These are phyloP conservation scores for Pulveroboletus ravenelii DNA, from an alignment of 768 basidiomycete species.

Conservation along the genomic window DNA sequence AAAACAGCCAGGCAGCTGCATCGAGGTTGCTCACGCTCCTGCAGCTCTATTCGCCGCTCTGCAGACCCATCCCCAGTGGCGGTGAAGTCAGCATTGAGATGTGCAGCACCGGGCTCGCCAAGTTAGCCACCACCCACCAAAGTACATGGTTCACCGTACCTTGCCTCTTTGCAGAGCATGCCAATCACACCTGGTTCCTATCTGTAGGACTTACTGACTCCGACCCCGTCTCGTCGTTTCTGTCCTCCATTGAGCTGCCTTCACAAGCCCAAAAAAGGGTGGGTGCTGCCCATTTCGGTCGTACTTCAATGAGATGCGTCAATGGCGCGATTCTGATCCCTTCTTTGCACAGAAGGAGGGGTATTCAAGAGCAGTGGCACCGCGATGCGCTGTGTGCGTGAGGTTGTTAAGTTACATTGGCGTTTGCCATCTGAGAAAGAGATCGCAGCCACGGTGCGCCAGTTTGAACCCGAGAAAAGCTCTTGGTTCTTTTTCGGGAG, in stretches of 20 bases:
- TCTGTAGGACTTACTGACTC: neutral
- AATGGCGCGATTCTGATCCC: constrained; percentile 82
- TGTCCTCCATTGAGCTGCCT: neutral
- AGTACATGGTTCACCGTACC: constrained; percentile 89
- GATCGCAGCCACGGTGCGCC: too few species aligned
- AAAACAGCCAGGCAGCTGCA: too few species aligned
- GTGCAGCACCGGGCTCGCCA: constrained; percentile 74
- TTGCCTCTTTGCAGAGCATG: constrained; percentile 93
- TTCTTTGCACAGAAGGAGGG: too few species aligned
- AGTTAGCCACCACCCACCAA: constrained; percentile 41
- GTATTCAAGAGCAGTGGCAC: constrained; percentile 75
- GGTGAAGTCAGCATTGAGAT: constrained; percentile 60
- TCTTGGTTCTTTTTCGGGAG: constrained; percentile 67
- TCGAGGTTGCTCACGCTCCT: too few species aligned
- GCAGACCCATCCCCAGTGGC: constrained; percentile 71
- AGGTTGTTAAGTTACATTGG: neutral
- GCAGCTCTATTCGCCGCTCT: too few species aligned
- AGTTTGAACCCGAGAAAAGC: constrained; percentile 55
- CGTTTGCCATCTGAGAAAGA: neutral
- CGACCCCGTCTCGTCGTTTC: neutral
- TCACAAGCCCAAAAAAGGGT: neutral
- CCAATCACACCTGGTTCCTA: neutral
- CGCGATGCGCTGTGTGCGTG: constrained; percentile 71
- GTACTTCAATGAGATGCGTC: constrained; percentile 58
- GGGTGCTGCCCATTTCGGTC: constrained; percentile 84